Evolutionary conservation across 495 filamentous ascomycete genomes (phyloP).

Genomic region (Hypoxylon lienhwacheense): DNA sequence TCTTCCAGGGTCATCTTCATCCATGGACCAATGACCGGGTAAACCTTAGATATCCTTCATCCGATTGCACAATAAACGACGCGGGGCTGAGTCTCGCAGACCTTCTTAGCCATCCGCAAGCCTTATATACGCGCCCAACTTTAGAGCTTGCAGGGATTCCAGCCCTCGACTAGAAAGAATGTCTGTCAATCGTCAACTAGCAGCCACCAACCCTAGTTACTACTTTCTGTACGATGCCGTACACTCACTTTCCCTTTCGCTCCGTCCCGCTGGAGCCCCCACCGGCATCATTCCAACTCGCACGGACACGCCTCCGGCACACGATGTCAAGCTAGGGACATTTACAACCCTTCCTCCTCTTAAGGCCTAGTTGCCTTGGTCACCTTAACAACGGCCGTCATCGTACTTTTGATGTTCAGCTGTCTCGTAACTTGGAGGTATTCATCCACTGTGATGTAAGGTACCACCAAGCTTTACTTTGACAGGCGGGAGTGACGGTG

Average conservation of each 20-base stretch:
- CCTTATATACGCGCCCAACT: slow-evolving; percentile 55
- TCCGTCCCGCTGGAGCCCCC: slow-evolving; percentile 41
- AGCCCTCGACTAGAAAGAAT: slow-evolving; percentile 35
- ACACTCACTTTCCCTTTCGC: slow-evolving; percentile 34
- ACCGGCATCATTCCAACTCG: slow-evolving; percentile 30
- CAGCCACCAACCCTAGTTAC: slow-evolving; percentile 22
- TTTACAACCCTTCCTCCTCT: slow-evolving; percentile 15
- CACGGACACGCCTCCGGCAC: slow-evolving; percentile 30
- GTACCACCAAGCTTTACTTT: slow-evolving; percentile 5
- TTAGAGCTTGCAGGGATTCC: slow-evolving; percentile 44
- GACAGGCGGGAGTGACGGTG: not conserved
- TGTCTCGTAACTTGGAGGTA: no score
- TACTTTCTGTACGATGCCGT: slow-evolving; percentile 38
- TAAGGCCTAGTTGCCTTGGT: slow-evolving; percentile 1
- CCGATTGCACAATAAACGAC: slow-evolving; percentile 47
- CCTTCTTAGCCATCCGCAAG: slow-evolving; percentile 45
- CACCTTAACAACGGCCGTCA: slow-evolving; percentile 22
- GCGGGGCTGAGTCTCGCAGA: slow-evolving; percentile 39
- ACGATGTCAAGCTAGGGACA: slow-evolving; percentile 19
- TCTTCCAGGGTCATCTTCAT: slow-evolving; percentile 23
- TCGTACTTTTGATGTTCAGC: slow-evolving; percentile 15
- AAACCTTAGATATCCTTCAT: slow-evolving; percentile 41
- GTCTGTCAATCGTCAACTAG: slow-evolving; percentile 31
- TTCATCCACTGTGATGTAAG: slow-evolving; percentile 10
- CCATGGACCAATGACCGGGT: slow-evolving; percentile 45